Conservation (phyloP, 345 rosid species). For the Anastatica hierochuntica region DNA sequence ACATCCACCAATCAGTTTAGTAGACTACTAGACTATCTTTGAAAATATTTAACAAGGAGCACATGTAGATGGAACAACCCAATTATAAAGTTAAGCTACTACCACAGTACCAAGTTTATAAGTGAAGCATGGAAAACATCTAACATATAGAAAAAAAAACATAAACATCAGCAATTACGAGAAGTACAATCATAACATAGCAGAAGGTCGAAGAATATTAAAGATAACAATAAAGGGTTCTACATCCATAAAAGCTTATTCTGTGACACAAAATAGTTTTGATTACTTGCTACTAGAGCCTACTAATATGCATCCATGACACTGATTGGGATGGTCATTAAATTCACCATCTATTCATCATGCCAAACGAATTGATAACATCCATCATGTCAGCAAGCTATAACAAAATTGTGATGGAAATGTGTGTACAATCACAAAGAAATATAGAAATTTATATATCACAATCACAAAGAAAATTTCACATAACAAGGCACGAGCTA, state of each 20-base stretch:
- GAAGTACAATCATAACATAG: slow-evolving; percentile 11
- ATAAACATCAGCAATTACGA: background rate
- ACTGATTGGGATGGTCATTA: slow-evolving; percentile 2
- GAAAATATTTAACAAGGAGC: background rate
- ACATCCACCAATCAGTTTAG: slow-evolving; percentile 3
- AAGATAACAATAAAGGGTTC: slow-evolving; percentile 1
- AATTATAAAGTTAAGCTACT: slow-evolving; percentile 8
- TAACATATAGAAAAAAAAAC: background rate
- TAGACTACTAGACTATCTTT: background rate
- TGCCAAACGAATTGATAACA: slow-evolving; percentile 13
- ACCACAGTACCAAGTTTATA: background rate
- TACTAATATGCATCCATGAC: slow-evolving; percentile 6
- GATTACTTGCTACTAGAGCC: slow-evolving; percentile 3
- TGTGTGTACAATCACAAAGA: slow-evolving; percentile 2
- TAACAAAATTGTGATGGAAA: slow-evolving; percentile 2
- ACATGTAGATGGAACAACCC: background rate
- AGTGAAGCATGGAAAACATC: slow-evolving; percentile 1
- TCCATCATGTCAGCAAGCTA: slow-evolving; percentile 16
- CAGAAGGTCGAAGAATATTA: background rate
- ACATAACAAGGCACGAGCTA: background rate
- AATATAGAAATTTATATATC: background rate
- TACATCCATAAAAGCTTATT: slow-evolving; percentile 5
- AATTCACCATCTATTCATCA: slow-evolving; percentile 10
- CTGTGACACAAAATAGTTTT: slow-evolving; percentile 2
- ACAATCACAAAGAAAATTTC: slow-evolving; percentile 7